Evolutionary conservation across 208 protist species (phyloP).

Genomic region (Balamuthia mandrillaris): DNA sequence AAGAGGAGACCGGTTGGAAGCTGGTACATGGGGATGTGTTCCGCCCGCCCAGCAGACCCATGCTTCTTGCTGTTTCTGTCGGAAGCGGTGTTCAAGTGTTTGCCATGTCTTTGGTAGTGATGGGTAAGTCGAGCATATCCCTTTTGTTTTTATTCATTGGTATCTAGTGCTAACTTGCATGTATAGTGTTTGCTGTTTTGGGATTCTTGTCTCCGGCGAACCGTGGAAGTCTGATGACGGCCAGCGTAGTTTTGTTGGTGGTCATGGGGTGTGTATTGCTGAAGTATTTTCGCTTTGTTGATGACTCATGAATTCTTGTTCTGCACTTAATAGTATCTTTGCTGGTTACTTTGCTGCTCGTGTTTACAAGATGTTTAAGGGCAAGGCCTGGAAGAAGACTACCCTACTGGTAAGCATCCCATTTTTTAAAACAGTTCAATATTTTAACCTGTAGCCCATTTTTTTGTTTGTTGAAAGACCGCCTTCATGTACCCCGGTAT

Average conservation of each 20-base stretch:
- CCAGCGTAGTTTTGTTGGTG: constrained; percentile 74
- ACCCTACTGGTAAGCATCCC: constrained; percentile 73
- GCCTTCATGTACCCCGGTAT: constrained; percentile 75
- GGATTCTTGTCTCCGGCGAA: constrained; percentile 92
- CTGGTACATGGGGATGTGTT: constrained; percentile 95
- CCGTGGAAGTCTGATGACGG: constrained; percentile 83
- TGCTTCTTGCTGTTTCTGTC: constrained; percentile 81
- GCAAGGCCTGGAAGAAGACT: constrained; percentile 82
- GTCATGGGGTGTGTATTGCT: constrained; percentile 59
- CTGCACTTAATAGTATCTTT: constrained; percentile 68
- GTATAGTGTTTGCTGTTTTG: constrained; percentile 86
- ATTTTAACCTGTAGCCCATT: neutral
- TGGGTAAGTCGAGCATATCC: constrained; percentile 46
- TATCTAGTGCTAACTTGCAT: constrained; percentile 75
- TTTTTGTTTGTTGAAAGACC: too few relatives aligned
- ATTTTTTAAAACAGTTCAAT: neutral
- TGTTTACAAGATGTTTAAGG: constrained; percentile 83
- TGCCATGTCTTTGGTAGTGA: constrained; percentile 74
- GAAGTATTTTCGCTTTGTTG: constrained; percentile 1
- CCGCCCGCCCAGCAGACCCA: constrained; percentile 80
- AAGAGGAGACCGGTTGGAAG: constrained; percentile 92
- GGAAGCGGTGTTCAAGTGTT: constrained; percentile 92
- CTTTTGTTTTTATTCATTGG: constrained; percentile 45
- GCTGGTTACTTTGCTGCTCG: constrained; percentile 88
- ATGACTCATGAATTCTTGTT: too few relatives aligned